Conservation (phyloP, 1,139 yeast genomes). For the Pichia sp. region DNA sequence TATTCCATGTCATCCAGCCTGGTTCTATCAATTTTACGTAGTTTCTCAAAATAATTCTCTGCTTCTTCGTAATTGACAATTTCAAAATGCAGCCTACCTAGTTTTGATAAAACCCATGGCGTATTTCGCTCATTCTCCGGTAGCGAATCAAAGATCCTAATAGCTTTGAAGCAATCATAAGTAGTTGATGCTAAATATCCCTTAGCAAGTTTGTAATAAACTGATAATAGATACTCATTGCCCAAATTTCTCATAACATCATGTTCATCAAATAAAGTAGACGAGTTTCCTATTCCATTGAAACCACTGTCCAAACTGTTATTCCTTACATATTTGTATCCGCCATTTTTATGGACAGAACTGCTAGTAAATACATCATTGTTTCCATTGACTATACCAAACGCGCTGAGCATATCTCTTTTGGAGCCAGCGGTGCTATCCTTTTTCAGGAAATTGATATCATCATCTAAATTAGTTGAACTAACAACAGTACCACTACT, state of each 20-base stretch:
- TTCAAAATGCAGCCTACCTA: conserved; percentile 83
- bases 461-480: not conserved
- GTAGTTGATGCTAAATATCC: conserved; percentile 60
- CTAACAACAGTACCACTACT: not conserved
- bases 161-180: conserved; percentile 79
- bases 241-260: conserved; percentile 5
- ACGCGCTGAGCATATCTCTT: conserved; percentile 10
- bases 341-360: not conserved
- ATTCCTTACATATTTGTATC: not conserved
- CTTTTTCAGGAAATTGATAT: not conserved
- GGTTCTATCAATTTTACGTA: conserved; percentile 72
- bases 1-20: conserved; percentile 86
- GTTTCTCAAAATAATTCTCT: conserved; percentile 54
- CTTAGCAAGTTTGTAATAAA: conserved; percentile 61
- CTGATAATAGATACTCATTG: conserved; percentile 39
- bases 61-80: conserved; percentile 81
- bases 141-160: conserved; percentile 58
- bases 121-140: conserved; percentile 64
- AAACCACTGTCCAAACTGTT: conserved; percentile 2
- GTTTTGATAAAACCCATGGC: conserved; percentile 80
- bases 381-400: conserved; percentile 7
- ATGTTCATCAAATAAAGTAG: conserved; percentile 7
- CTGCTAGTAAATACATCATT: conserved; percentile 5
- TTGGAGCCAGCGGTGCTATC: conserved; percentile 5
- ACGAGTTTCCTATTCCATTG: conserved; percentile 2